Base-by-base conservation (phyloP, 2,329 filamentous ascomycete genomes). In the Eutypa lata region DNA sequence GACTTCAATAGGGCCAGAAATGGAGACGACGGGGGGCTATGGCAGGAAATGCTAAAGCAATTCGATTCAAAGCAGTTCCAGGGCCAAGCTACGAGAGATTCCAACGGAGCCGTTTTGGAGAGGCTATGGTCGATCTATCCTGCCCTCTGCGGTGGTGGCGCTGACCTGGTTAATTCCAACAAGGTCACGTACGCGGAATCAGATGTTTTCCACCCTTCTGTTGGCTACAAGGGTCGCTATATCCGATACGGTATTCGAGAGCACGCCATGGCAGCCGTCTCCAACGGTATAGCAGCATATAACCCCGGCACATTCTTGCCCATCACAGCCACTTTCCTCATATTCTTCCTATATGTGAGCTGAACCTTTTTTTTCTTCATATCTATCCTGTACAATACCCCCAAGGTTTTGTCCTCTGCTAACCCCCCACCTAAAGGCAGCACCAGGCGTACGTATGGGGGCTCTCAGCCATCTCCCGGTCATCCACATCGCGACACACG, bases 221-320 rank as follows among this genome's bases (percentile, higher is more conserved):
- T 55, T 6, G 49, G 79, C 64, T 78, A 77, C 57, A 61, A 70
- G 1, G 80, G 81, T 2, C 74, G 81, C 2, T 84, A 82, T 57
- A 78, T 85, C 57, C 82, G 82, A 64, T 85, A 76, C 63, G 82
- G 82, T 38, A 77, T 86, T 50, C 77, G 82, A 4, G 82, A 85
- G 58, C 82, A 85, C 60, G 82, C 80, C 53, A 86, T 87, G 83
- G 76, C 75, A 3, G 68, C 76, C 26, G 78, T 83, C 24, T 75
- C 76, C 7, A 83, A 83, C 62, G 84, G 83, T 2, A 67, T 87
- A 5, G 82, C 83, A 0, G 83, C 83, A 1, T 83, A 71, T 53
- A 67, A 68, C 42, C 73, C 67, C 6, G 74, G 70, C n/a, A 80
- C 78, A 0, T 73, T 83, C 57, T 60, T 83, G 13, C 81, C 80